Evolutionary conservation across 768 basidiomycete species (phyloP), one percentile per base, ranked within the genome.

Genomic region (Lactarius tabidus): DNA sequence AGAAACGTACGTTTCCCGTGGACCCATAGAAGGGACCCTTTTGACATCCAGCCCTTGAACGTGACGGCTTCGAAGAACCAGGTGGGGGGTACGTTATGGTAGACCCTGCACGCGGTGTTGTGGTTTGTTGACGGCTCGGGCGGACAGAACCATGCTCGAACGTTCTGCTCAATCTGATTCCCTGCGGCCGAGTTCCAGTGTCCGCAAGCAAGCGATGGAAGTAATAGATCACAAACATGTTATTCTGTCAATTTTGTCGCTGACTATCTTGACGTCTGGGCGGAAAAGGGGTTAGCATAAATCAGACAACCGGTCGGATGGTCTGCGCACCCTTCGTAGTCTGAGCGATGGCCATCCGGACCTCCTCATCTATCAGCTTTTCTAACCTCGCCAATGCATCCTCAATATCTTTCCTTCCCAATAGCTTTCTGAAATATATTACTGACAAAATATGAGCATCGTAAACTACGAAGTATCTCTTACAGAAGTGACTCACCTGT

Each of bases 231-330:
- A 60, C 54, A 26, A 33, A 60, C 64, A 35, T 17, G 5, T 56
- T 35, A n/a, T 29, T 55, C 60, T 14, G 14, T 54, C 58, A 35
- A 48, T 43, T 10, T 31, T 28, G 28, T 20, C 43, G 1, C 17
- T 3, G 2, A 51, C 10, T 3, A 39, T 63, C 10, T 45, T 23
- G 45, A 23, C n/a, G 6, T 26, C 45, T 48, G 14, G 26, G 14
- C 5, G 3, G 2, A 15, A 23, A 3, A 7, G 2, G 0, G 48
- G 6, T 51, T 0, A 51, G 26, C 14, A 14, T 48, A 23, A 48
- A 26, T 14, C 7, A 12, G n/a, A 1, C 15, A 2, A 17, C 0
- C 28, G 0, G 0, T 26, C 48, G 15, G 48, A 26, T 0, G 14
- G 1, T 12, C 12, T 2, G 12, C 48, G 48, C 48, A 51, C 48